A percentile compares a stretch with the other conserved stretches of the same genome.
These are phyloP conservation scores for Solanum ossicruentum DNA, from an alignment of 257 asterid species.

Conservation along the genomic window DNA sequence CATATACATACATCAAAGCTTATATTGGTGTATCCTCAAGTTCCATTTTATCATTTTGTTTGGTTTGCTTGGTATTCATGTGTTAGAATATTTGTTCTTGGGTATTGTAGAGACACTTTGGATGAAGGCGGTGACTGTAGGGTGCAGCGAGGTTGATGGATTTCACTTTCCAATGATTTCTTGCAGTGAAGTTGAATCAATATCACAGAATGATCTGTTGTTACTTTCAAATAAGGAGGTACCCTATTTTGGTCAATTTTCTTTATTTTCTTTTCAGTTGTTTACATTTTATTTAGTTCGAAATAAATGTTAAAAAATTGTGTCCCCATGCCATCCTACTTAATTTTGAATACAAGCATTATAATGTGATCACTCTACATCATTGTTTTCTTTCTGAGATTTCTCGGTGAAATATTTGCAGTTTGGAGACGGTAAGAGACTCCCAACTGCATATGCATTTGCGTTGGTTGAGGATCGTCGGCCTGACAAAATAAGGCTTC, in stretches of 20 bases:
- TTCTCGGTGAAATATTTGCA: slow-evolving; percentile 7
- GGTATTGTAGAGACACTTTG: slow-evolving; percentile 39
- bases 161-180: slow-evolving; percentile 55
- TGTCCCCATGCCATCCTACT: not conserved
- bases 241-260: not conserved
- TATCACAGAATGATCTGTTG: slow-evolving; percentile 68
- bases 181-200: slow-evolving; percentile 20
- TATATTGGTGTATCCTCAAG: not conserved
- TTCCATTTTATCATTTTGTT: not conserved
- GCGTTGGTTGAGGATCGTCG: slow-evolving; percentile 93
- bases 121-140: slow-evolving; percentile 32
- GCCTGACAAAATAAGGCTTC: slow-evolving; percentile 46
- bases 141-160: slow-evolving; percentile 59
- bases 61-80: not conserved
- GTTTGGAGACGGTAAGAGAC: slow-evolving; percentile 50
- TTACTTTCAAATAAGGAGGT: slow-evolving; percentile 64
- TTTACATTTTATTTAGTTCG: not conserved
- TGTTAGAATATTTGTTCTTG: not conserved
- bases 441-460: slow-evolving; percentile 76
- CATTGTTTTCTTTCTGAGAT: not conserved
- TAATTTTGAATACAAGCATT: not conserved
- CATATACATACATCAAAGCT: not conserved
- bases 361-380: not conserved
- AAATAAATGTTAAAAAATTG: not conserved
- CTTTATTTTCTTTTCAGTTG: not conserved